These are phyloP conservation scores for Magnusiomyces clavatus DNA, from an alignment of 1,139 yeast genomes.

Conservation along the genomic window DNA sequence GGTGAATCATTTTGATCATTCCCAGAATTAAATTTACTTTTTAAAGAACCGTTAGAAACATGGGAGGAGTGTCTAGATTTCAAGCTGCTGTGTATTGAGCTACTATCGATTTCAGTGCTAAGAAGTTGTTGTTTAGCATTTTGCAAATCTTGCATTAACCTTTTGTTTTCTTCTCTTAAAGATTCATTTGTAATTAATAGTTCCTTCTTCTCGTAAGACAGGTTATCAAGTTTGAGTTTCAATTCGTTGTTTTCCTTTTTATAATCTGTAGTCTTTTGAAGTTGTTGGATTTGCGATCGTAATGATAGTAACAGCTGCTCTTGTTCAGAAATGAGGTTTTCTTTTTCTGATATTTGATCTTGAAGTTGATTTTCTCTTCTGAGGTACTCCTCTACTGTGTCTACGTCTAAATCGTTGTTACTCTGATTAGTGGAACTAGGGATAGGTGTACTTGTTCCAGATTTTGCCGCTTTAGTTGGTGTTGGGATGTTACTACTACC, in stretches of 20 bases:
- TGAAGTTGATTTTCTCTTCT: slow-evolving; percentile 32
- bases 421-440: neutral
- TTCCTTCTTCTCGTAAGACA: slow-evolving; percentile 29
- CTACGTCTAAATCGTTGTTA: slow-evolving; percentile 3
- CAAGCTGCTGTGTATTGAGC: too few relatives aligned
- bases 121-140: slow-evolving; percentile 14
- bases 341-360: slow-evolving; percentile 30
- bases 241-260: slow-evolving; percentile 17
- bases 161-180: slow-evolving; percentile 26
- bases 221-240: slow-evolving; percentile 24
- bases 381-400: slow-evolving; percentile 24
- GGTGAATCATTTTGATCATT: too few relatives aligned
- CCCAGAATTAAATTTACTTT: too few relatives aligned
- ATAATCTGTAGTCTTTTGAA: slow-evolving; percentile 2
- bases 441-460: neutral
- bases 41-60: too few relatives aligned
- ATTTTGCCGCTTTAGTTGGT: too few relatives aligned
- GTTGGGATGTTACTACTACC: too few relatives aligned
- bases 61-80: too few relatives aligned
- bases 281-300: slow-evolving; percentile 3
- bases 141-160: slow-evolving; percentile 22
- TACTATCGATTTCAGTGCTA: neutral
- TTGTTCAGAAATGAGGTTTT: slow-evolving; percentile 24
- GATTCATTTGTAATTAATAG: slow-evolving; percentile 23
- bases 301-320: slow-evolving; percentile 15